Base-by-base conservation (phyloP, 1,284 basidiomycete species). In the Moesziomyces parantarcticus region DNA sequence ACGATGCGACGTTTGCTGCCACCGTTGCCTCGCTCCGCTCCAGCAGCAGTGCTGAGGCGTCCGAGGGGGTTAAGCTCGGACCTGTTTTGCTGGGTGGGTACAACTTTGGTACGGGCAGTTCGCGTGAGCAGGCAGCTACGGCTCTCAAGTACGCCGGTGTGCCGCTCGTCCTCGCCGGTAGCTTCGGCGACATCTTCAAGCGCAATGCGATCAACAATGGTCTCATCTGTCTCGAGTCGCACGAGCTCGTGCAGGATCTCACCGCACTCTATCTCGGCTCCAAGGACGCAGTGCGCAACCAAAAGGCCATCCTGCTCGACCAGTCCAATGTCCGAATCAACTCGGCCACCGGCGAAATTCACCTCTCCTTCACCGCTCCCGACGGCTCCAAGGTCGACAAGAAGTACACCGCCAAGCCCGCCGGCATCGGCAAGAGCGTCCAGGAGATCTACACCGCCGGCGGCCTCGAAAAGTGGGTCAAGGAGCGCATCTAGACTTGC, bases 161-260 rank as follows among this genome's bases (percentile, higher is more conserved):
- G 10, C 94, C 94, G 0, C 87, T 97, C 50, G 94, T 99, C 55
- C 89, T 99, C 63, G 94, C 94, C 26, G 97, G 95, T 45, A 95
- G 93, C 29, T 99, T 99, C 80, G 96, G 97, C 18, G 97, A 99
- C 85, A 98, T 99, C 77, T 99, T 97, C 88, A 98, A 99, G 87
- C 90, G 96, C 34, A 99, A 99, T 84, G 91, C 94, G 16, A 99
- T 99, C 87, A 99, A 99, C 86, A 99, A 99, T 84, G 96, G 94
- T 5, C 88, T 99, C 10, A 93, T 99, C 62, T 97, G 96, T 81
- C 85, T 98, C 51, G 96, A 98, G 85, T 92, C 89, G 59, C 94
- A 94, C 0, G 91, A 92, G 77, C 89, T 99, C 49, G 91, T 99
- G 22, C 86, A 88, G 26, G 93, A 97, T 76, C 87, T 99, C 60